Conservation (phyloP, 2,329 filamentous ascomycete species). For the Huntiella decipiens region DNA sequence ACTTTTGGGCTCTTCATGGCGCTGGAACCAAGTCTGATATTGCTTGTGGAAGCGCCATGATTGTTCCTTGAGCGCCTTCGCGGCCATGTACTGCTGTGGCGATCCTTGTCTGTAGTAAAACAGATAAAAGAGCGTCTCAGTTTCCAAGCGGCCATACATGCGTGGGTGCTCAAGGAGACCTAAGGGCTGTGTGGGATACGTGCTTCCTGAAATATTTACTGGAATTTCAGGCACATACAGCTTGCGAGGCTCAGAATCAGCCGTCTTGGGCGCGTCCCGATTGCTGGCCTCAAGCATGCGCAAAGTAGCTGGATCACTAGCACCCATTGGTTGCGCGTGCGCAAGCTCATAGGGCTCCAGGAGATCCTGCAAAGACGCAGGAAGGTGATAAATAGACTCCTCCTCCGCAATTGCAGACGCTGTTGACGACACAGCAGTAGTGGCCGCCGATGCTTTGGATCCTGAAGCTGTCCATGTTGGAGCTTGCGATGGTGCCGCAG, state of each 20-base stretch:
- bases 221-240: slow-evolving; percentile 71
- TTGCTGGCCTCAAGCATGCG: slow-evolving; percentile 61
- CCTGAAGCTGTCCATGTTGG: too few species aligned
- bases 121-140: slow-evolving; percentile 92
- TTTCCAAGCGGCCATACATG: slow-evolving; percentile 76
- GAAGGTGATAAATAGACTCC: slow-evolving; percentile 84
- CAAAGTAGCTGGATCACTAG: slow-evolving; percentile 46
- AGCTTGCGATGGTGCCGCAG: too few species aligned
- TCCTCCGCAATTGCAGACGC: slow-evolving; percentile 27
- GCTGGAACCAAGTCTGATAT: slow-evolving; percentile 98
- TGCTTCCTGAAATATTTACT: slow-evolving; percentile 52
- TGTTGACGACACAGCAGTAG: not conserved
- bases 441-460: not conserved
- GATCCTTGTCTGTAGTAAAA: slow-evolving; percentile 98
- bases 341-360: slow-evolving; percentile 78
- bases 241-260: slow-evolving; percentile 64
- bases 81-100: slow-evolving; percentile 86
- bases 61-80: slow-evolving; percentile 92
- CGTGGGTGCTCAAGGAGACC: slow-evolving; percentile 79
- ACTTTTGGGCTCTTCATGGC: slow-evolving; percentile 93
- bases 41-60: slow-evolving; percentile 99
- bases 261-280: slow-evolving; percentile 49
- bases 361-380: slow-evolving; percentile 71
- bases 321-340: slow-evolving; percentile 46
- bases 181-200: slow-evolving; percentile 86